A percentile compares a stretch with the other conserved stretches of the same genome.
Evolutionary conservation across 2,329 filamentous ascomycete species (phyloP).

Genomic region (Colletotrichum ledebouriae): DNA sequence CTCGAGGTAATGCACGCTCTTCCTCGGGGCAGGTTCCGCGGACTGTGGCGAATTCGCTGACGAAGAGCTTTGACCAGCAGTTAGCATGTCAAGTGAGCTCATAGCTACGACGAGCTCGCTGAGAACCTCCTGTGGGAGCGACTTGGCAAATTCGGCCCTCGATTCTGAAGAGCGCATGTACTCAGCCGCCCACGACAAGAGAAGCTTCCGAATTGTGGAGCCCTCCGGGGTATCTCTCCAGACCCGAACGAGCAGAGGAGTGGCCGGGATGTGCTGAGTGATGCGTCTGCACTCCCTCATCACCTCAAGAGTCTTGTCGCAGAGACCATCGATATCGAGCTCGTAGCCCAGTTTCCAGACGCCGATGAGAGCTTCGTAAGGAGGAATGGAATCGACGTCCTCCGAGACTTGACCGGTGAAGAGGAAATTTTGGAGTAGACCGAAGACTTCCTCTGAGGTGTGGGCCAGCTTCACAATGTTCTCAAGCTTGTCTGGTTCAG

Average conservation of each 20-base stretch:
- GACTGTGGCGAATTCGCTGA: conserved; percentile 40
- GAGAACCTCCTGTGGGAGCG: conserved; percentile 72
- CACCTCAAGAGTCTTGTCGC: conserved; percentile 67
- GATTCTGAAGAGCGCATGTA: conserved; percentile 71
- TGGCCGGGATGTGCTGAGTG: conserved; percentile 69
- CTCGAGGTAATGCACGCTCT: conserved; percentile 65
- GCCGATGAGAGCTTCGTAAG: conserved; percentile 67
- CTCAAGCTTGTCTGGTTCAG: conserved; percentile 59
- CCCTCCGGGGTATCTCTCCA: conserved; percentile 74
- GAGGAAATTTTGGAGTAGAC: conserved; percentile 67
- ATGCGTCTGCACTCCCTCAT: conserved; percentile 69
- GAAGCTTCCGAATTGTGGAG: conserved; percentile 69
- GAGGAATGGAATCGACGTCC: conserved; percentile 57
- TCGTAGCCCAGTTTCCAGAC: conserved; percentile 69
- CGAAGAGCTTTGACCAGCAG: conserved; percentile 50
- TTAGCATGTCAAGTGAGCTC: conserved; percentile 65
- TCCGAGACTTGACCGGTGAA: conserved; percentile 65
- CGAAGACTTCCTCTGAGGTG: conserved; percentile 64
- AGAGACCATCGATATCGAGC: conserved; percentile 67
- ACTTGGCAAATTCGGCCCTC: conserved; percentile 70
- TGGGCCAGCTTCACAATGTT: conserved; percentile 65
- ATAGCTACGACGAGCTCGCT: conserved; percentile 74
- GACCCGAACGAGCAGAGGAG: conserved; percentile 70
- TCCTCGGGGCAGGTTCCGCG: conserved; percentile 50
- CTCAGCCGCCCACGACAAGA: conserved; percentile 73